Conservation (phyloP, 805 yeast genomes). For the Metschnikowia amazonensis region DNA sequence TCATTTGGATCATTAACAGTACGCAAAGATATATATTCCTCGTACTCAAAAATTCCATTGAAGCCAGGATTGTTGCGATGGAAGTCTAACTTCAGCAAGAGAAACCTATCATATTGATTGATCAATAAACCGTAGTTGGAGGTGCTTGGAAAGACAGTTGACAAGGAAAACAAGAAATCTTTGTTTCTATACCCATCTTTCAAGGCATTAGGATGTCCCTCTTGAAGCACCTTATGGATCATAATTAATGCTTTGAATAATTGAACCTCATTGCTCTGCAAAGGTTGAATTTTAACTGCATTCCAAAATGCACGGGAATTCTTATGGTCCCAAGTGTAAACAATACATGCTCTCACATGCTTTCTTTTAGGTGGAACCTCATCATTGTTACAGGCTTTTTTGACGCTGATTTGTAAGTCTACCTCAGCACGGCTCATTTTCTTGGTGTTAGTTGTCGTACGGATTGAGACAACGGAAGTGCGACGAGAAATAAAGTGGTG, state of each 20-base stretch:
- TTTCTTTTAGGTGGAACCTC: conserved; percentile 93
- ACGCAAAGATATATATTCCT: conserved; percentile 84
- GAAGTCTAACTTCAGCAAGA: conserved; percentile 72
- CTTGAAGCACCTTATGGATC: conserved; percentile 91
- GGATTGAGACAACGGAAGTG: background rate
- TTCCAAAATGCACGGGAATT: conserved; percentile 83
- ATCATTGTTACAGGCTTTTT: conserved; percentile 81
- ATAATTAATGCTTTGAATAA: conserved; percentile 81
- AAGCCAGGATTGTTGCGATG: conserved; percentile 84
- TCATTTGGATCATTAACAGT: conserved; percentile 92
- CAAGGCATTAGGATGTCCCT: conserved; percentile 87
- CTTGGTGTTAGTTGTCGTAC: background rate
- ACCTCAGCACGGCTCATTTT: conserved; percentile 45
- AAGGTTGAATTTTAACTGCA: conserved; percentile 70
- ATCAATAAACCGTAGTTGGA: conserved; percentile 68
- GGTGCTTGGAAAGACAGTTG: conserved; percentile 47
- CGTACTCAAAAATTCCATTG: conserved; percentile 94
- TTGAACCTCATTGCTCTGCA: conserved; percentile 79
- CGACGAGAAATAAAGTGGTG: conserved; percentile 7
- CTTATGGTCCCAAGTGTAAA: conserved; percentile 94
- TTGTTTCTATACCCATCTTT: conserved; percentile 75
- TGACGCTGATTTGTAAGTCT: conserved; percentile 51
- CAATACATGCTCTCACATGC: conserved; percentile 93
- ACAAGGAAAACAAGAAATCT: conserved; percentile 73
- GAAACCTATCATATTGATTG: conserved; percentile 66